These are phyloP conservation scores for Ophiostoma quercus DNA, from an alignment of 2,329 filamentous ascomycete species.

Conservation along the genomic window DNA sequence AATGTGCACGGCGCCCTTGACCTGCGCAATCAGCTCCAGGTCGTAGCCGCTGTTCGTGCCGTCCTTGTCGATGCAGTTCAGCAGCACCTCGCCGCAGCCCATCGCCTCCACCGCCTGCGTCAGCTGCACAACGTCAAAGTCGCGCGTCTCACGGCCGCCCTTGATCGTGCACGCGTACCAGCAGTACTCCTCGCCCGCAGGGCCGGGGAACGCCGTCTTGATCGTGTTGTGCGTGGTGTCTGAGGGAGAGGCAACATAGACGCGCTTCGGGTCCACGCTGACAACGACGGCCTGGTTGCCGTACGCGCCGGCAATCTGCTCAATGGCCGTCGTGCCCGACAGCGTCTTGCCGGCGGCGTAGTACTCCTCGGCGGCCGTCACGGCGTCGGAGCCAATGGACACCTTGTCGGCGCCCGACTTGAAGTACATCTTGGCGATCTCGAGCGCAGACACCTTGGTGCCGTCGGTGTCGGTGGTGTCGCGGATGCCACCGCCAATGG, in stretches of 20 bases:
- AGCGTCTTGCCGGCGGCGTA: slow-evolving; percentile 64
- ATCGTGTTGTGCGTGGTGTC: slow-evolving; percentile 70
- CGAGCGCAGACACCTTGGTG: slow-evolving; percentile 77
- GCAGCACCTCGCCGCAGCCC: slow-evolving; percentile 87
- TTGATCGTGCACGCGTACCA: slow-evolving; percentile 99
- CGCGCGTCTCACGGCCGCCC: slow-evolving; percentile 87
- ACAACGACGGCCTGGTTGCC: slow-evolving; percentile 96
- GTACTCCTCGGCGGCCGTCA: slow-evolving; percentile 87
- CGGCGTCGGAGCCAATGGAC: slow-evolving; percentile 91
- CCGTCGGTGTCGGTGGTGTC: slow-evolving; percentile 88
- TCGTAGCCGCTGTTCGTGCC: slow-evolving; percentile 94
- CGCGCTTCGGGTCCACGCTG: slow-evolving; percentile 85
- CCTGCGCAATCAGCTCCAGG: slow-evolving; percentile 80
- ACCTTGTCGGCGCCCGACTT: slow-evolving; percentile 96
- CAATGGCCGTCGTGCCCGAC: slow-evolving; percentile 81
- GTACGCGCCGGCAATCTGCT: slow-evolving; percentile 89
- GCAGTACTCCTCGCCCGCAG: slow-evolving; percentile 72
- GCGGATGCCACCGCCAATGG: slow-evolving; percentile 90
- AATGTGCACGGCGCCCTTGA: slow-evolving; percentile 81
- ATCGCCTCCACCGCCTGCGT: slow-evolving; percentile 87
- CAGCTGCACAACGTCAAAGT: slow-evolving; percentile 87
- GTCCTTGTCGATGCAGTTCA: slow-evolving; percentile 97
- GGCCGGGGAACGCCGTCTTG: slow-evolving; percentile 63
- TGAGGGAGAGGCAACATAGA: slow-evolving; percentile 71
- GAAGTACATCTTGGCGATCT: slow-evolving; percentile 97